Evolutionary conservation across 352 stramenopile genomes (phyloP), one percentile per base, ranked within the genome.

Genomic region (Pythium dissimile): DNA sequence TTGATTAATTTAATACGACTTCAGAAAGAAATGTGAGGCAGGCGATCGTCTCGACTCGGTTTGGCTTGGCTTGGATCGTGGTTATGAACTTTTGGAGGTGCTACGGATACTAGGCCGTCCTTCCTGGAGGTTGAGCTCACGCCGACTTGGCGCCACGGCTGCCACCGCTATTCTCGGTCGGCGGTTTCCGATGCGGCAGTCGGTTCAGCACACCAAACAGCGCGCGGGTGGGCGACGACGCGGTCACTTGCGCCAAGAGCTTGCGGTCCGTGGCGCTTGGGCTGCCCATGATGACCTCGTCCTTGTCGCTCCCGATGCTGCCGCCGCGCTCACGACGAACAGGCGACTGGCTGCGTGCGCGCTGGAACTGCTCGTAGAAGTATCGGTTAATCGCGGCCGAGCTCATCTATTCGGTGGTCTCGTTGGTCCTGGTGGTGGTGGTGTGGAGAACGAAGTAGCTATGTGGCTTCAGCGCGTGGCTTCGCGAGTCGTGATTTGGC

Each of bases 321-420:
- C 53, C 23, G n/a, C 32, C 23, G 15, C 54, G 54, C 30, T 53
- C 49, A 42, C 42, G 59, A 24, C 43, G 43, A 18, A 16, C 50
- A 30, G 47, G 48, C 41, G 59, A 60, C 27, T 55, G 59, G 28
- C 47, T 56, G 8, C 59, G 42, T 23, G 59, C 59, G 37, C 52
- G 59, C 52, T 62, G 51, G 52, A 67, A 67, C 32, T 67, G 59
- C 38, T 52, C 44, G 51, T 54, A 62, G 34, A 67, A 67, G 46
- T 67, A 67, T 31, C 62, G 59, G 32, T 67, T 67, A 20, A 67
- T 62, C 27, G 59, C 59, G 20, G 59, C 51, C 18, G 59, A 62
- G 21, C 59, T 67, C 59, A 67, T 67, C n/a, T 15, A 41, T n/a
- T 16, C 15, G 18, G 18, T 4, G 18, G 5, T 51, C 21, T 28